A percentile compares a stretch with the other conserved stretches of the same genome.
Evolutionary conservation across 2,329 filamentous ascomycete genomes (phyloP).

Genomic region (Tolypocladium sp.): DNA sequence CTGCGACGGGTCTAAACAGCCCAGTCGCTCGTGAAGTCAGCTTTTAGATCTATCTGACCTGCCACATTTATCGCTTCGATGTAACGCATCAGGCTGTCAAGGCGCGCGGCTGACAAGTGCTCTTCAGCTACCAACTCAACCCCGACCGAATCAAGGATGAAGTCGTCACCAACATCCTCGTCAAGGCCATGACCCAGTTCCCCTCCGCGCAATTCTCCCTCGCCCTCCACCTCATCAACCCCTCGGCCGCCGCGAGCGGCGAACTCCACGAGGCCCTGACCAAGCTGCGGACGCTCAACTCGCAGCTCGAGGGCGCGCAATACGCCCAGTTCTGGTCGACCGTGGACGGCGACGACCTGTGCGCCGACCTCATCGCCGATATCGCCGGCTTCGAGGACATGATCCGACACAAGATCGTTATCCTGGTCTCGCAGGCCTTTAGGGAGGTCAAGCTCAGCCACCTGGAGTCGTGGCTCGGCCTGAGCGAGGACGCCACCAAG

Average conservation of each 20-base stretch:
- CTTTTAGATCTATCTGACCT: conserved; percentile 65
- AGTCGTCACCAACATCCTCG: conserved; percentile 96
- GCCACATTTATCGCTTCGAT: conserved; percentile 1
- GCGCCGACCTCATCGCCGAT: conserved; percentile 90
- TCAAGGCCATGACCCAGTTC: conserved; percentile 96
- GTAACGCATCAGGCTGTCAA: not conserved
- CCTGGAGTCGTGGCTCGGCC: conserved; percentile 67
- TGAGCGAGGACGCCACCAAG: conserved; percentile 56
- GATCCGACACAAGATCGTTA: conserved; percentile 81
- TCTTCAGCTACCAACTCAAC: conserved; percentile 92
- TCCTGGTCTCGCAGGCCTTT: conserved; percentile 74
- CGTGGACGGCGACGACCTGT: conserved; percentile 87
- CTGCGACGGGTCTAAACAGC: conserved; percentile 37
- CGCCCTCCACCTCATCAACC: conserved; percentile 85
- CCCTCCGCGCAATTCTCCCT: conserved; percentile 92
- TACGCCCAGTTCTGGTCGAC: conserved; percentile 91
- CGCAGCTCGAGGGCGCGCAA: conserved; percentile 79
- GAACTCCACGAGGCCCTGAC: conserved; percentile 84
- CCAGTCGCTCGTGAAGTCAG: conserved; percentile 10
- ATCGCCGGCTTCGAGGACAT: conserved; percentile 92
- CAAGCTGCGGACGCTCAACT: conserved; percentile 78
- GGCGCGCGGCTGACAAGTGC: not conserved
- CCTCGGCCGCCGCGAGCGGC: conserved; percentile 55
- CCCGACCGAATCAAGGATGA: conserved; percentile 95
- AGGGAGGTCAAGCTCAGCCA: conserved; percentile 61